These are phyloP conservation scores for Neckera pumila DNA, from an alignment of 225 moss, liverwort and hornwort species.

Conservation along the genomic window DNA sequence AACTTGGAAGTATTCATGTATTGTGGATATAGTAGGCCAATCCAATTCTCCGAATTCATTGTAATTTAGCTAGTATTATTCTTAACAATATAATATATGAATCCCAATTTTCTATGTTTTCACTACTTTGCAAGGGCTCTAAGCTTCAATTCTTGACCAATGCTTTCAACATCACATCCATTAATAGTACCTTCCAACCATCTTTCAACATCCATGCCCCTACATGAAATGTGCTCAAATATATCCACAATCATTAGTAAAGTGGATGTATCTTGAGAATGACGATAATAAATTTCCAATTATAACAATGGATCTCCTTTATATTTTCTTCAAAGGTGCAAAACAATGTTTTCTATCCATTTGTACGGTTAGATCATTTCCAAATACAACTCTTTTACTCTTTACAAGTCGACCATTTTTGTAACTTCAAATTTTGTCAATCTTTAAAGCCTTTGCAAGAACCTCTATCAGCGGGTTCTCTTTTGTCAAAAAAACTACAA, in stretches of 20 bases:
- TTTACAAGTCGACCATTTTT: too few relatives aligned
- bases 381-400: too few relatives aligned
- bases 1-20: accelerated
- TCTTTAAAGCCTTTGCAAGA: neutral
- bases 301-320: accelerated
- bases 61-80: neutral
- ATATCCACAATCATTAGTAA: accelerated
- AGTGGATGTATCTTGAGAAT: neutral
- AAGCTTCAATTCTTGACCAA: neutral
- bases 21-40: accelerated
- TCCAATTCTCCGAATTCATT: neutral
- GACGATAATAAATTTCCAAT: neutral
- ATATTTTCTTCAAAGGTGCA: too few relatives aligned
- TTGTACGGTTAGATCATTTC: too few relatives aligned
- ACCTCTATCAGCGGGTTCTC: neutral
- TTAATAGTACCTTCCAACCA: neutral
- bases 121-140: neutral
- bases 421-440: accelerated
- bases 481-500: neutral
- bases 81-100: neutral
- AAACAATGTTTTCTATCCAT: neutral
- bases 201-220: neutral
- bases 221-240: neutral
- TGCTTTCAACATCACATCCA: neutral
- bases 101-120: neutral